Evolutionary conservation across 2,329 filamentous ascomycete genomes (phyloP).

Genomic region (Calonectria pseudoreteaudii): DNA sequence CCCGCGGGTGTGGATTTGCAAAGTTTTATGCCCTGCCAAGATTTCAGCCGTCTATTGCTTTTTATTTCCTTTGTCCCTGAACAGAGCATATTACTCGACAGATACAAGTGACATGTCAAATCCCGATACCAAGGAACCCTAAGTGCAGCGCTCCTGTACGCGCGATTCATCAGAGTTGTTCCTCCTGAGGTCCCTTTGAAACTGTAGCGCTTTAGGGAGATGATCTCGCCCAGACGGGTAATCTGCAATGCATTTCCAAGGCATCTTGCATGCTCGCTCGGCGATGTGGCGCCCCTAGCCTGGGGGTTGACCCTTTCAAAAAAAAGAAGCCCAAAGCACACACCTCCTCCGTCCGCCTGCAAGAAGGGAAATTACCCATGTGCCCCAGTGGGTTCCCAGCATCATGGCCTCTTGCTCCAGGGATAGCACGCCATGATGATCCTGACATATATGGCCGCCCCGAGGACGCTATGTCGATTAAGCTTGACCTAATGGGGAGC

Average conservation of each 20-base stretch:
- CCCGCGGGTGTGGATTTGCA: not conserved
- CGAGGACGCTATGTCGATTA: not conserved
- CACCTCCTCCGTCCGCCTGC: not conserved
- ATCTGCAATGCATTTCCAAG: not conserved
- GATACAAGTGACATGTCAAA: not conserved
- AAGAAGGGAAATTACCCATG: not conserved
- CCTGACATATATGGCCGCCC: not conserved
- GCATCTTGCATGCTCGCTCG: not conserved
- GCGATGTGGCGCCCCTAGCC: not conserved
- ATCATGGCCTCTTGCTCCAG: not conserved
- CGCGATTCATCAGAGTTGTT: not conserved
- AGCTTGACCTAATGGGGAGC: not conserved
- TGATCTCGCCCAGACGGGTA: not conserved
- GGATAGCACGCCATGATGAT: not conserved
- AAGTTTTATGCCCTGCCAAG: not conserved
- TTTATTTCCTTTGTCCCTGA: not conserved
- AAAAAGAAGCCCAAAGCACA: not conserved
- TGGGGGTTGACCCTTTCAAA: not conserved
- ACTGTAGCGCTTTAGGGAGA: not conserved
- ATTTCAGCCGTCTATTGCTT: not conserved
- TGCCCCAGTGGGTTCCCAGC: not conserved
- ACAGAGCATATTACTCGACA: not conserved
- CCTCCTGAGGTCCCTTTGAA: not conserved
- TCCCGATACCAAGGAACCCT: not conserved
- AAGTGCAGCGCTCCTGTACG: not conserved